Evolutionary conservation across 495 filamentous ascomycete species (phyloP), one percentile per base, ranked within the genome.

Genomic region (Sporormia fimetaria): DNA sequence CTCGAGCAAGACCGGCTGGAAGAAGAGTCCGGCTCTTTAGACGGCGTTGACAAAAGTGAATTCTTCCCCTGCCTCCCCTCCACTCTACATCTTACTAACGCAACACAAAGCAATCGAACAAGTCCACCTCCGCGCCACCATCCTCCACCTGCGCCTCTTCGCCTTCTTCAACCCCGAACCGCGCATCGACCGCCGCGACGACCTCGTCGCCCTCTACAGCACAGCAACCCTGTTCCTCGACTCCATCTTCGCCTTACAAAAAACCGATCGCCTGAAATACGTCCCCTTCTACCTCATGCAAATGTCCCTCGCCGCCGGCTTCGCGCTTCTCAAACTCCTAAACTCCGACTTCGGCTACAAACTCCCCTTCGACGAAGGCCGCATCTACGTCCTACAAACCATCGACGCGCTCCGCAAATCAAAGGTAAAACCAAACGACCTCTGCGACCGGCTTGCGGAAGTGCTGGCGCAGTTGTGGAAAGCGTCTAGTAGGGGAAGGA

Each of bases 391-490:
- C 56, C 76, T 81, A 49, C 63, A 69, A 15, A 83, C 84, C 8
- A 83, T 95, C 49, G 70, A 69, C 51, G 74, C 78, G 4, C 80
- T 95, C 48, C 70, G 87, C 15, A 68, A 69, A 10, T 82, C 86
- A 11, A 87, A 81, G 42, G 81, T 90, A 8, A 69, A 75, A 21
- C 75, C 71, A 49, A 95, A 95, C 54, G 87, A 94, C 54, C 69
- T 95, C 0, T 76, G 83, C 21, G 83, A 82, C 65, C 73, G 87
- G 22, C 66, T 94, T 17, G 86, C 85, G 0, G 87, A 95, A 56
- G 77, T 95, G 11, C 74, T 94, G 56, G 85, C 85, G 2, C 87
- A 94, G 61, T 78, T 95, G 63, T 95, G 85, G 87, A 81, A 81
- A 54, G 74, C 80, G 6, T 75, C 76, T 14, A 71, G 76, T 22